Evolutionary conservation across 805 yeast genomes (phyloP).

Genomic region (Ogataea paradorogensis): DNA sequence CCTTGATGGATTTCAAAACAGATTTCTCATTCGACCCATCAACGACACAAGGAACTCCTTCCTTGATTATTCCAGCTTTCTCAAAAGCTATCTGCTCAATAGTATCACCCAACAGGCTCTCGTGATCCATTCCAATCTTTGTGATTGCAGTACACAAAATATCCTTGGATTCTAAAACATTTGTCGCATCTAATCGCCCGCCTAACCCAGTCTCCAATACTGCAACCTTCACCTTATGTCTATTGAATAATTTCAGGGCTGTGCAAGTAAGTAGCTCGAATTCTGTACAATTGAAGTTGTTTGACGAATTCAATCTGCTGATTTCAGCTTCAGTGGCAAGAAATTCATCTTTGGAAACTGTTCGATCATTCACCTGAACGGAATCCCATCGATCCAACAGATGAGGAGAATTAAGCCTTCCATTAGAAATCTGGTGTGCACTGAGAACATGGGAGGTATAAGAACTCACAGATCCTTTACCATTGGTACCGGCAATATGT

Average conservation of each 20-base stretch:
- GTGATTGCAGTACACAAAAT: conserved; percentile 70
- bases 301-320: conserved; percentile 35
- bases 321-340: conserved; percentile 43
- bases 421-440: conserved; percentile 48
- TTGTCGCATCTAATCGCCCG: conserved; percentile 86
- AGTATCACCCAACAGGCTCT: conserved; percentile 66
- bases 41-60: conserved; percentile 57
- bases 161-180: conserved; percentile 48
- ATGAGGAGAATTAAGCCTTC: conserved; percentile 90
- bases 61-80: conserved; percentile 84
- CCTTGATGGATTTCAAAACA: conserved; percentile 47
- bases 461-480: conserved; percentile 91
- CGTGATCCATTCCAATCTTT: conserved; percentile 86
- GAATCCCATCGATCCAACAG: conserved; percentile 71
- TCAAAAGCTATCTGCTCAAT: conserved; percentile 65
- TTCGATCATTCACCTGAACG: conserved; percentile 59
- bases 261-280: conserved; percentile 84
- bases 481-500: conserved; percentile 97
- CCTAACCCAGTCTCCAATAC: conserved; percentile 95
- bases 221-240: conserved; percentile 63
- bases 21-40: conserved; percentile 61
- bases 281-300: conserved; percentile 69
- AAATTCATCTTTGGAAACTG: conserved; percentile 50
- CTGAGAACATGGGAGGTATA: conserved; percentile 67
- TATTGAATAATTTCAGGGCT: conserved; percentile 73